Evolutionary conservation across 1,284 basidiomycete species (phyloP).

Genomic region (Pseudozyma hubeiensis): DNA sequence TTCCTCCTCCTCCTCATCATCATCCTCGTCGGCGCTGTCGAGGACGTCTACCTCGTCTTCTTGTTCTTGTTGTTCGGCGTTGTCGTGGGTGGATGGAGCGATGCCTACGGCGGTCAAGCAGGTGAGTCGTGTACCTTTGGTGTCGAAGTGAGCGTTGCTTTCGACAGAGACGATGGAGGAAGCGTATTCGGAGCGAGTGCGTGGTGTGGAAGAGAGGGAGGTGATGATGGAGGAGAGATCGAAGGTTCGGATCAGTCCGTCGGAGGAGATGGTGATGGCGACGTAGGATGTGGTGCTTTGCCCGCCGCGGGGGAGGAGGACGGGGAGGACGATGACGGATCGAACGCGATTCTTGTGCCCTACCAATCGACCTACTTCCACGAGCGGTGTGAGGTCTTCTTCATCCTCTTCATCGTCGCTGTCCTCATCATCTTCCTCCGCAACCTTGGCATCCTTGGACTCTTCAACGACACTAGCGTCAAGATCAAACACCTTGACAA

Average conservation of each 20-base stretch:
- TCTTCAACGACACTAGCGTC: conserved; percentile 29
- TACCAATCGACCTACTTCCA: conserved; percentile 54
- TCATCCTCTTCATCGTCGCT: conserved; percentile 35
- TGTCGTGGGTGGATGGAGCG: conserved; percentile 2
- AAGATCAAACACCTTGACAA: conserved; percentile 55
- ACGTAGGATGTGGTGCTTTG: conserved; percentile 19
- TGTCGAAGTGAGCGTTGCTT: conserved; percentile 54
- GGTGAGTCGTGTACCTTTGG: conserved; percentile 63
- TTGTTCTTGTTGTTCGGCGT: conserved; percentile 29
- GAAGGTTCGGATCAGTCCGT: conserved; percentile 64
- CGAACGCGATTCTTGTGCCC: conserved; percentile 65
- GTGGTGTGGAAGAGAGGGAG: conserved; percentile 8
- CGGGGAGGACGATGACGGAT: conserved; percentile 40
- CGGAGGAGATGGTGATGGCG: conserved; percentile 64
- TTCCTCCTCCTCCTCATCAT: conserved; percentile 29
- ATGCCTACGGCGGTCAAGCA: conserved; percentile 62
- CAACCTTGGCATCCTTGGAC: conserved; percentile 8
- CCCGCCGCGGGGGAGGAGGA: conserved; percentile 19
- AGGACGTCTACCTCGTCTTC: conserved; percentile 31
- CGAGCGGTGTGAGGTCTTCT: conserved; percentile 39
- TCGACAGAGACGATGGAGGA: conserved; percentile 26
- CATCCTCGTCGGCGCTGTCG: conserved; percentile 34
- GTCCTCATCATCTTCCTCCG: conserved; percentile 20
- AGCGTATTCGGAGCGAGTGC: conserved; percentile 12
- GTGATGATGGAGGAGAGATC: conserved; percentile 48